These are phyloP conservation scores for Solanum dulcamara DNA, from an alignment of 257 asterid species.

Conservation along the genomic window DNA sequence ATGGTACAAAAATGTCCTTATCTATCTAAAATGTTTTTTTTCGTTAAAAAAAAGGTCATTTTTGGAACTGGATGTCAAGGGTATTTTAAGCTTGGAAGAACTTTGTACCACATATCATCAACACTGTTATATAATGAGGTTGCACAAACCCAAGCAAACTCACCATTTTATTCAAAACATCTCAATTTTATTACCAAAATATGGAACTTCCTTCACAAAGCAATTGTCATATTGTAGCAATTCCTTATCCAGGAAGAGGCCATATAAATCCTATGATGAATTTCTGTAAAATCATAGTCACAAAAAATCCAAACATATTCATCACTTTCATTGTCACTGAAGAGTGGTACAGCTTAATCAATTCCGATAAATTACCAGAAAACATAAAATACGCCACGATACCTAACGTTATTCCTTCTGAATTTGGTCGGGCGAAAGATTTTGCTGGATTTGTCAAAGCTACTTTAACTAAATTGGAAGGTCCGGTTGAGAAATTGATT, in stretches of 20 bases:
- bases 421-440: conserved; percentile 38
- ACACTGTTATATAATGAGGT: not conserved
- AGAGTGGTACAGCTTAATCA: conserved; percentile 33
- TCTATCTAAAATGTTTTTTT: too few relatives aligned
- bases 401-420: conserved; percentile 55
- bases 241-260: conserved; percentile 81
- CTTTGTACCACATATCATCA: not conserved
- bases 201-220: not conserved
- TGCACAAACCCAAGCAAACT: not conserved
- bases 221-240: conserved; percentile 46
- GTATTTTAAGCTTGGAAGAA: too few relatives aligned
- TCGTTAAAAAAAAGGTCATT: too few relatives aligned
- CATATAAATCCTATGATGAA: conserved; percentile 56
- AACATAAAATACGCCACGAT: conserved; percentile 26
- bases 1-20: too few relatives aligned
- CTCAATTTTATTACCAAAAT: not conserved
- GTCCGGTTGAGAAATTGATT: conserved; percentile 36
- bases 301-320: not conserved
- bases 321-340: conserved; percentile 38
- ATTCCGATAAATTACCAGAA: conserved; percentile 21
- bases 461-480: conserved; percentile 23
- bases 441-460: conserved; percentile 14
- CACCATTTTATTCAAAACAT: not conserved
- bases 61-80: too few relatives aligned
- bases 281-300: conserved; percentile 18